These are phyloP conservation scores for Sugiyamaella xylanicola DNA, from an alignment of 1,139 yeast species.

Conservation along the genomic window DNA sequence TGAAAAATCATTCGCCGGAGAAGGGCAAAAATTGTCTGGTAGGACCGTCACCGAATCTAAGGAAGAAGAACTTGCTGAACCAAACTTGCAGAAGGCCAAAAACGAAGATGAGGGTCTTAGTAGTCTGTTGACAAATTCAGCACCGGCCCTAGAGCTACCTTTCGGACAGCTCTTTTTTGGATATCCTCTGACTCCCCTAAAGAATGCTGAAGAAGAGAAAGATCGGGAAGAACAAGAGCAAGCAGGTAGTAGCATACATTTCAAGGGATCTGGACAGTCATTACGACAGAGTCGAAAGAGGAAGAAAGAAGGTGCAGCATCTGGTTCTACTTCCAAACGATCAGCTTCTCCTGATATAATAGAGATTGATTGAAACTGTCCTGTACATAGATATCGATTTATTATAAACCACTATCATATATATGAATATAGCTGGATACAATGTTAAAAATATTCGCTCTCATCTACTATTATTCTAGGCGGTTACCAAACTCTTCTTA, in stretches of 20 bases:
- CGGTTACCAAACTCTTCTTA: too few relatives aligned
- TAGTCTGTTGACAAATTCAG: constrained; percentile 54
- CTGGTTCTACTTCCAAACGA: constrained; percentile 23
- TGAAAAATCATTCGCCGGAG: constrained; percentile 53
- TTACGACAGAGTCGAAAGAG: constrained; percentile 75
- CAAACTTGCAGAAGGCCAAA: background rate
- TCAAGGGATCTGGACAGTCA: constrained; percentile 48
- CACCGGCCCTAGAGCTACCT: constrained; percentile 74
- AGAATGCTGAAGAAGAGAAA: constrained; percentile 49
- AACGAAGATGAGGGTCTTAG: constrained; percentile 48
- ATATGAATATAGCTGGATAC: too few relatives aligned
- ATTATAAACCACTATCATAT: background rate
- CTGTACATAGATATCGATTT: background rate
- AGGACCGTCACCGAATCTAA: constrained; percentile 44
- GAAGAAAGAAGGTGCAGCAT: constrained; percentile 56
- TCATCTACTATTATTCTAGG: too few relatives aligned
- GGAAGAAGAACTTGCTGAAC: constrained; percentile 11
- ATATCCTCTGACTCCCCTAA: constrained; percentile 79
- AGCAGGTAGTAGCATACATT: constrained; percentile 38
- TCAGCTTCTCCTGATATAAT: constrained; percentile 62
- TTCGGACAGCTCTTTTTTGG: constrained; percentile 92
- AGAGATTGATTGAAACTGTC: constrained; percentile 61
- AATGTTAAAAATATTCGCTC: too few relatives aligned
- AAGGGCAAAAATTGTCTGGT: constrained; percentile 76
- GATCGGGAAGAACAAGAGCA: constrained; percentile 42